Base-by-base conservation (phyloP, 176 grass and related monocot species). In the Avena eriantha region DNA sequence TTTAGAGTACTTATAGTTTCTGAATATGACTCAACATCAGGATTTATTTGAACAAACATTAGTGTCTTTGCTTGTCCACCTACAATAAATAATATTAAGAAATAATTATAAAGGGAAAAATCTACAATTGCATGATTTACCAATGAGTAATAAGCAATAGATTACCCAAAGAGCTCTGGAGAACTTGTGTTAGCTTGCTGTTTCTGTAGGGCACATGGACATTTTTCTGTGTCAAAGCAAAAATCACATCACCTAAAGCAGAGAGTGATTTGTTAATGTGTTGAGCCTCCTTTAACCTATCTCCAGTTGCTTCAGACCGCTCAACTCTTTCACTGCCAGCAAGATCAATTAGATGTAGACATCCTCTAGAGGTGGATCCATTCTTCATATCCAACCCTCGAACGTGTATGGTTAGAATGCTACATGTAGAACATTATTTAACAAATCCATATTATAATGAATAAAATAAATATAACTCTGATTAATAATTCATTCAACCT, bases 41-140 rank as follows among this genome's bases (percentile, higher is more conserved):
- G 96, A 84, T 98, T 98, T 90, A 98, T 92, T 84, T 98, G 96
- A 59, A 98, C 96, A 91, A 98, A 94, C 96, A 98, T 98, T 69
- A 98, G 81, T 33, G 96, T 98, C 84, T 98, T 98, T 29, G 96
- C 93, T 60, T 98, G 96, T 77, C 96, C 96, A 80, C 96, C 96
- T 98, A 43, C 21, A 71, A 88, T 68, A 83, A 54, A 89, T 87
- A 74, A 87, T 75, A 46, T 63, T 47, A 78, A 24, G 45, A 33
- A 82, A 84, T 54, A 85, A 4, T 50, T 54, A 21, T 18, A 8
- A 77, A 83, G 23, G 83, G 24, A 61, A 35, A 17, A 82, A 19
- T 10, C 54, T 78, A 15, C 19, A 35, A 16, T 61, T 21, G 34
- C 72, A 81, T 69, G 58, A 69, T 80, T 81, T 74, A 80, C 15